Base-by-base conservation (phyloP, 345 rosid species). In the Mangifera indica region DNA sequence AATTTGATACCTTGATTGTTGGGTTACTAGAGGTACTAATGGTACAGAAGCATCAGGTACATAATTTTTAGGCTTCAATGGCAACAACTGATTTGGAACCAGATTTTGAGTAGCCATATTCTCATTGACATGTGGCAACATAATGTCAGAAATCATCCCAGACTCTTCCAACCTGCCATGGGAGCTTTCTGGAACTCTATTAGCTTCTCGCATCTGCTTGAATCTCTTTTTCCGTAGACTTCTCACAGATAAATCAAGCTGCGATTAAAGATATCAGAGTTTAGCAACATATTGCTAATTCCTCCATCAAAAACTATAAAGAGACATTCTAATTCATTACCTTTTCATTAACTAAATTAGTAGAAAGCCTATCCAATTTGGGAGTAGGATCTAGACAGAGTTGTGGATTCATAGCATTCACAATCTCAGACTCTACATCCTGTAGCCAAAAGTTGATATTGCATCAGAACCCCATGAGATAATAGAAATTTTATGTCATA, bases 341-440 rank as follows among this genome's bases (percentile, higher is more conserved):
- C 92, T 87, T 87, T 40, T 77, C 67, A 2, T 87, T 72, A 71
- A 86, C 83, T 51, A 84, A 86, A 55, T 66, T 78, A 64, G 73
- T 60, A 79, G 84, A 85, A 66, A 95, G 93, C 84, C 87, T 88
- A 80, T 95, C 96, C 79, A 95, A 81, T 79, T 88, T 87, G 53
- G 99, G 98, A 67, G 81, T 76, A 76, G 98, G 99, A 86, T 95
- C 98, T 67, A 95, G 83, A 82, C 84, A 85, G 79, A 95, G 97
- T 52, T 82, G 84, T 72, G 98, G 99, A 80, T 96, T 97, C 79
- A 96, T 80, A 76, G 96, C 94, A 84, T 87, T 93, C 74, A 96
- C 65, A 81, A 96, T 96, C 79, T 91, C 83, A 54, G 99, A 93
- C 81, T 96, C 97, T 67, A 90, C 97, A 84, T 96, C 99, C 99